These are phyloP conservation scores for Phytopythium helicoides DNA, from an alignment of 352 stramenopile genomes.

Conservation along the genomic window DNA sequence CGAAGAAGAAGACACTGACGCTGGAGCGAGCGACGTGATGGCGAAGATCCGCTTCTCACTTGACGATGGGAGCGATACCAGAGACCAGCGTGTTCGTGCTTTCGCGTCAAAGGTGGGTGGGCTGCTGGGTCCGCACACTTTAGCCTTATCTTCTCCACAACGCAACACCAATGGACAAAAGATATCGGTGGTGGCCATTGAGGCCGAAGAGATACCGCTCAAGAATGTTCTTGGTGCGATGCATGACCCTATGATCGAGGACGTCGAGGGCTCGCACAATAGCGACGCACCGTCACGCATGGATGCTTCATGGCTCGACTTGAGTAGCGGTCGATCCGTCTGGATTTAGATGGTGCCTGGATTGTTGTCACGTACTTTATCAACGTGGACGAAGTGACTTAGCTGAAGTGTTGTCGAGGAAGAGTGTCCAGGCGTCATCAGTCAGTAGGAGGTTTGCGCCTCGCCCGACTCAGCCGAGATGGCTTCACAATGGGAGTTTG, in stretches of 20 bases:
- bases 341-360: conserved; percentile 9
- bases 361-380: not conserved
- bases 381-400: too few species aligned
- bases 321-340: conserved; percentile 20
- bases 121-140: conserved; percentile 18
- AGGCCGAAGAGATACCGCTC: too few species aligned
- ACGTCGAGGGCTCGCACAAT: conserved; percentile 5
- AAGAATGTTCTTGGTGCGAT: not conserved
- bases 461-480: too few species aligned
- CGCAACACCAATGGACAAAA: too few species aligned
- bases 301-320: conserved; percentile 34
- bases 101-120: conserved; percentile 15
- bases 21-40: conserved; percentile 12
- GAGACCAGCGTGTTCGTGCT: conserved; percentile 2
- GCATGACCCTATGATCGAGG: conserved; percentile 16
- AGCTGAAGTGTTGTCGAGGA: too few species aligned
- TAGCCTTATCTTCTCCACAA: not conserved
- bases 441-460: too few species aligned
- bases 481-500: too few species aligned
- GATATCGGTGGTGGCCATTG: too few species aligned
- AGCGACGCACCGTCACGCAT: not conserved
- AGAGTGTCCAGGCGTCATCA: too few species aligned
- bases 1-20: not conserved
- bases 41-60: conserved; percentile 20
- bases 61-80: conserved; percentile 3